These are phyloP conservation scores for Eucalyptus cladocalyx DNA, from an alignment of 345 rosid species.

Conservation along the genomic window DNA sequence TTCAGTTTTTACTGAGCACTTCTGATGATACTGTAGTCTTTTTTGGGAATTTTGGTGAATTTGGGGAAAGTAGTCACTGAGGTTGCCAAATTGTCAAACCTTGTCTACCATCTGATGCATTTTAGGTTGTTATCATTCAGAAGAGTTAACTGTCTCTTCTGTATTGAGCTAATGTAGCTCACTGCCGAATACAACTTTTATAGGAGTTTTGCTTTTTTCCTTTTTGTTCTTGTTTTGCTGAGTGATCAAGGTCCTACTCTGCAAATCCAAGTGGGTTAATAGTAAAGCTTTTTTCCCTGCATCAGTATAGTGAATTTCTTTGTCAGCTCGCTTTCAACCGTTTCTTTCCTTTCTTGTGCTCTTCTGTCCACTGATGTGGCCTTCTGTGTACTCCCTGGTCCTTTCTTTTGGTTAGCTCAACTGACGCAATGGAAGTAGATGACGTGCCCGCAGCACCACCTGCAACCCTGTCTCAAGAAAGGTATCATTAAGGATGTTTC, in stretches of 20 bases:
- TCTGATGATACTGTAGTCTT: neutral
- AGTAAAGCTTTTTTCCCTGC: neutral
- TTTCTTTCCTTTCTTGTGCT: neutral
- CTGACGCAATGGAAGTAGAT: slow-evolving; percentile 81
- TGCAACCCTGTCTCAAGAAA: slow-evolving; percentile 38
- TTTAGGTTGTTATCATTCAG: neutral
- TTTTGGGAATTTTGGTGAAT: neutral
- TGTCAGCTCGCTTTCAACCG: neutral
- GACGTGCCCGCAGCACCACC: slow-evolving; percentile 40
- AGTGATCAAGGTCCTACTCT: neutral
- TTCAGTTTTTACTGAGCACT: neutral
- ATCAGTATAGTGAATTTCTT: neutral
- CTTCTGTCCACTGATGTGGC: neutral
- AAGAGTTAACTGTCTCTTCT: neutral
- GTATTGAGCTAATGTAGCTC: neutral
- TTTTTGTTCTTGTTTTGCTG: neutral
- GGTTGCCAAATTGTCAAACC: neutral
- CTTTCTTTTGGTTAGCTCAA: slow-evolving; percentile 3
- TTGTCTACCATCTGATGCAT: neutral
- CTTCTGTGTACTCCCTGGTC: neutral
- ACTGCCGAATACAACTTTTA: neutral
- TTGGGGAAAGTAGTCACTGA: neutral
- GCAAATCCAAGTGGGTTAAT: neutral
- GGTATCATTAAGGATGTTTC: slow-evolving; percentile 15
- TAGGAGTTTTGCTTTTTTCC: neutral